These are phyloP conservation scores for Dryadomyces quercivorus DNA, from an alignment of 2,329 filamentous ascomycete genomes.

Conservation along the genomic window DNA sequence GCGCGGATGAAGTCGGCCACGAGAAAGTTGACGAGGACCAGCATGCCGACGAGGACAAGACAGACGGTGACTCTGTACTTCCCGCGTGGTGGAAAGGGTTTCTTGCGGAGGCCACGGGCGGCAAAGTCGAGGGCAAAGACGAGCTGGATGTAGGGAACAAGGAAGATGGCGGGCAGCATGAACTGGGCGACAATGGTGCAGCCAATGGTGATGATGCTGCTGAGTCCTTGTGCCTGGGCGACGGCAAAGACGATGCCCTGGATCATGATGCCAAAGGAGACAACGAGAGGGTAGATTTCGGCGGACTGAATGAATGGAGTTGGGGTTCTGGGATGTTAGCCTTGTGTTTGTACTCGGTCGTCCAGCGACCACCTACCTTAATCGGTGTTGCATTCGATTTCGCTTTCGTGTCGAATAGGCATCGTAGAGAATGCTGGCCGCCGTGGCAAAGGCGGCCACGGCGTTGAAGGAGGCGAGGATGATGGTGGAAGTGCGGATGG, in stretches of 20 bases:
- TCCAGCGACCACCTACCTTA: constrained; percentile 24
- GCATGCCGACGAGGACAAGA: constrained; percentile 34
- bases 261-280: constrained; percentile 43
- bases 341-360: background rate
- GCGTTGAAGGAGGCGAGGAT: constrained; percentile 51
- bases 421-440: constrained; percentile 43
- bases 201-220: constrained; percentile 34
- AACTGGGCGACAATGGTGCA: constrained; percentile 43
- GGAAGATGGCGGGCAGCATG: constrained; percentile 53
- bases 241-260: constrained; percentile 46
- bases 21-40: constrained; percentile 44
- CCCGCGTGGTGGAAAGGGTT: constrained; percentile 44
- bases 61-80: constrained; percentile 50
- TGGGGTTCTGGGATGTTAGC: constrained; percentile 1
- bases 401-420: constrained; percentile 34
- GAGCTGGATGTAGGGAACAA: constrained; percentile 53
- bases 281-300: constrained; percentile 41
- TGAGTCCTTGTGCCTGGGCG: constrained; percentile 42
- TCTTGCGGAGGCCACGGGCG: constrained; percentile 38
- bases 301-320: constrained; percentile 30
- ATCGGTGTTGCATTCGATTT: constrained; percentile 25
- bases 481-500: constrained; percentile 47
- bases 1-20: constrained; percentile 43
- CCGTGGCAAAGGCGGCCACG: constrained; percentile 42
- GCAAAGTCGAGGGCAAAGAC: constrained; percentile 53